Percentiles rank a stretch among this genome's conserved stretches.
phyloP scores from a whole-genome alignment of 2,329 filamentous ascomycete species.

The Orbilia brochopaga region DNA sequence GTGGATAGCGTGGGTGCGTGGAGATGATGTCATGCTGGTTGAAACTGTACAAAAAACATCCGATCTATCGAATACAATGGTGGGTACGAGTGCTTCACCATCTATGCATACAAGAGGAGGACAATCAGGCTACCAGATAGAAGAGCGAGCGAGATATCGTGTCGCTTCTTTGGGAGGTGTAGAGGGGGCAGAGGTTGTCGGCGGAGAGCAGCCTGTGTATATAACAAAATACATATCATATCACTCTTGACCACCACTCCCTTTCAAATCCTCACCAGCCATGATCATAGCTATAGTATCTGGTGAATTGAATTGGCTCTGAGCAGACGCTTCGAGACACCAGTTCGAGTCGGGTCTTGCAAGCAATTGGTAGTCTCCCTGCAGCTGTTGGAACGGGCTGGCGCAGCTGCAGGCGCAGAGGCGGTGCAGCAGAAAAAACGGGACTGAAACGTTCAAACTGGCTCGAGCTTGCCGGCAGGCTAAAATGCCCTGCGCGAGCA shows the following conservation, averaged over 20 bases:
- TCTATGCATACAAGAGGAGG: not conserved
- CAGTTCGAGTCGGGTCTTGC: too few species aligned
- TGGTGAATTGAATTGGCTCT: too few species aligned
- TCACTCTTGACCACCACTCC: not conserved
- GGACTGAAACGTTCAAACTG: not conserved
- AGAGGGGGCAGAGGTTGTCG: not conserved
- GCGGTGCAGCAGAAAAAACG: conserved; percentile 5
- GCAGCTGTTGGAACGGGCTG: not conserved
- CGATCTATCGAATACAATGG: conserved; percentile 5
- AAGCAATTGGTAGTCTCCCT: too few species aligned
- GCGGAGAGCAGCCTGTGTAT: conserved; percentile 2
- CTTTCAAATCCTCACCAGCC: not conserved
- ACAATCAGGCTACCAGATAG: not conserved
- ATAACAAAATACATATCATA: not conserved
- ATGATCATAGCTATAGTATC: not conserved
- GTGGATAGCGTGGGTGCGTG: too few species aligned
- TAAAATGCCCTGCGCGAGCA: not conserved
- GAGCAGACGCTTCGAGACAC: too few species aligned
- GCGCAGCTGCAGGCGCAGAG: conserved; percentile 1
- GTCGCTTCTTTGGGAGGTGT: too few species aligned
- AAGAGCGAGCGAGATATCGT: not conserved
- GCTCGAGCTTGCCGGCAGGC: not conserved
- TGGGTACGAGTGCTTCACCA: not conserved
- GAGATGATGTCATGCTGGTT: not conserved
- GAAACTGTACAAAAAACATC: conserved; percentile 8